Evolutionary conservation across 768 basidiomycete genomes (phyloP), one percentile per base, ranked within the genome.

Genomic region (Russula brevipes): DNA sequence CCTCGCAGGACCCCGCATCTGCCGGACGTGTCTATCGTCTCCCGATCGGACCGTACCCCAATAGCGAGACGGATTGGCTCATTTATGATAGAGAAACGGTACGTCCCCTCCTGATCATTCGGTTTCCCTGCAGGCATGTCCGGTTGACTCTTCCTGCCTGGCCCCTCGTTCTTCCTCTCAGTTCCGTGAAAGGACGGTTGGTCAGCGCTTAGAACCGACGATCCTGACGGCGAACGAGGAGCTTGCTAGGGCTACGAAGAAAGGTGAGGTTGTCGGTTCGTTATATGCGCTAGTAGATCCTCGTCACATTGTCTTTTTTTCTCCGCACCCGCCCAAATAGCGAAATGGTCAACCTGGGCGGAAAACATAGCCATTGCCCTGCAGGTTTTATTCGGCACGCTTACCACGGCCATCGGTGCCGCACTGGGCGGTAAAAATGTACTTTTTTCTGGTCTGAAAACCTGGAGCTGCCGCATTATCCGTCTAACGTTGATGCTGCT

Each of bases 311-410:
- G 24, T 24, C 24, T 24, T 24, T 24, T 24, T 24, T 47, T 4
- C 53, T 31, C 1, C 33, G 12, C 24, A 4, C 47, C 16, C 6
- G 11, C 38, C 6, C 0, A 17, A 3, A 49, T 33, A 73, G 72
- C 70, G 9, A 47, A 1, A 10, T 8, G 49, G 57, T 69, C 62
- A 8, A 51, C 61, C 16, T 63, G 52, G 39, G 52, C 60, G 12
- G 60, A 71, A 14, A 73, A 71, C 47, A 12, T 68, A 6, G 73
- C 73, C 7, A 66, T 72, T 16, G 69, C 68, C 7, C 6, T 71
- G 58, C 72, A 73, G 60, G 66, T 73, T 19, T 44, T 72, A 8
- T 19, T 73, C 6, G 72, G 70, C 7, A 68, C 73, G n/a, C 64
- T 73, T 12, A 71, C 68, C 30, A 72, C 72, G 10, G 72, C 63